Evolutionary conservation across 2,329 filamentous ascomycete species (phyloP), one percentile per base, ranked within the genome.

Genomic region (Colletotrichum sp.): DNA sequence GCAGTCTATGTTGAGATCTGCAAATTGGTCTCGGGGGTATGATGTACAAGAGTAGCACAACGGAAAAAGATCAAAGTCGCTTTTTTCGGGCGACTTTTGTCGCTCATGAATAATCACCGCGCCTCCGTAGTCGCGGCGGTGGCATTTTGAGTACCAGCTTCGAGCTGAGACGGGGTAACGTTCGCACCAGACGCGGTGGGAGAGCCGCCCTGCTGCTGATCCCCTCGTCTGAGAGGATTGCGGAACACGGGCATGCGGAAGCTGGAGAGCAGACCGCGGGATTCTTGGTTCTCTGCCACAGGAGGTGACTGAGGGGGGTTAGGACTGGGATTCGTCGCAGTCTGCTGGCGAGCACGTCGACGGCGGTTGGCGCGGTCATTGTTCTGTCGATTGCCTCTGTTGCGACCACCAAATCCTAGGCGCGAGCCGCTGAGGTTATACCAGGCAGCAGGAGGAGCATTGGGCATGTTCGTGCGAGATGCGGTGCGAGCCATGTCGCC

Each of bases 391-490:
- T 73, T 76, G 24, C 71, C 71, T 30, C 74, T 73, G 56, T 63
- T 74, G 13, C 76, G 76, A 38, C 71, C 68, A 4, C 75, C 76
- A 13, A 77, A 32, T 38, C 75, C 76, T 12, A 77, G 21, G 18
- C 75, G 75, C 14, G 59, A 24, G 18, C 83, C 80, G 8, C 85
- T 81, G 26, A 83, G 78, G 21, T 80, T 81, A 26, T 84, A 85
- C 81, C 85, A 88, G 5, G 86, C 84, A 34, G 85, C 81, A 24
- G 77, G 84, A 72, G 82, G 88, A 73, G 81, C 79, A 24, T 81
- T 81, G 4, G 89, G 89, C 78, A 90, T 84, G 74, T 89, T 90
- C 76, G 89, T 84, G 16, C 89, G 87, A 3, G 83, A 82, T 64
- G 86, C 86, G 65, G 82, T 84, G 38, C 85, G 84, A 48, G 85